Conservation (phyloP, 1,284 basidiomycete genomes). For the Rhodotorula mucilaginosa region DNA sequence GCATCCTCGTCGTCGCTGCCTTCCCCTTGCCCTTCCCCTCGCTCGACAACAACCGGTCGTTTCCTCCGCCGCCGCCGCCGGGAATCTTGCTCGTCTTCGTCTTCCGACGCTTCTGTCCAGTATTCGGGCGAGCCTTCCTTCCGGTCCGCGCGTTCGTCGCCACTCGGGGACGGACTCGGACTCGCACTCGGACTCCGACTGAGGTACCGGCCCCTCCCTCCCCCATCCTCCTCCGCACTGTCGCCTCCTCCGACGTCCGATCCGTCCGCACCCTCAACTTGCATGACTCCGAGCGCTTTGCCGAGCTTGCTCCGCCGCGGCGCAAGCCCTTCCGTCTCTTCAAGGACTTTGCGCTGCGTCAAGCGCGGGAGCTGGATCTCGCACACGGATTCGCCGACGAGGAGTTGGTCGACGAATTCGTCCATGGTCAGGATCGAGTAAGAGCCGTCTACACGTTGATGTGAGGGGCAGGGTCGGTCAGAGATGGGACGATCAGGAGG, state of each 20-base stretch:
- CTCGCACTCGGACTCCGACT: constrained; percentile 30
- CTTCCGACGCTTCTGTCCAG: constrained; percentile 15
- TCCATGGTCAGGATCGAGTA: constrained; percentile 85
- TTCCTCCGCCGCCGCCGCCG: background rate
- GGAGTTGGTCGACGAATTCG: constrained; percentile 81
- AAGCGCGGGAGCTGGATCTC: constrained; percentile 93
- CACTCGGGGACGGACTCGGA: constrained; percentile 20
- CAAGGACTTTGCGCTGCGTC: constrained; percentile 77
- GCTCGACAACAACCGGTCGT: constrained; percentile 14
- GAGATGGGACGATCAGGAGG: background rate
- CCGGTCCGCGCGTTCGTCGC: background rate
- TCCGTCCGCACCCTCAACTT: constrained; percentile 5
- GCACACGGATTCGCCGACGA: constrained; percentile 88
- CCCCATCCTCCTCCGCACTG: constrained; percentile 14
- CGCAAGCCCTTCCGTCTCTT: constrained; percentile 85
- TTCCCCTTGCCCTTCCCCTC: background rate
- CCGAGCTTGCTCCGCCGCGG: constrained; percentile 75
- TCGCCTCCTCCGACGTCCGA: constrained; percentile 14
- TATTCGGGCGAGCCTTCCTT: constrained; percentile 23
- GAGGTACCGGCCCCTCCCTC: constrained; percentile 29
- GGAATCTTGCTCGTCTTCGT: constrained; percentile 9
- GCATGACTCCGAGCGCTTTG: constrained; percentile 63
- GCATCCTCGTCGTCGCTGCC: constrained; percentile 13
- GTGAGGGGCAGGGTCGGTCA: background rate
- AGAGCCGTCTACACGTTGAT: constrained; percentile 32